Conservation (phyloP, 306 rosid genomes). For the Vigna trinervia region DNA sequence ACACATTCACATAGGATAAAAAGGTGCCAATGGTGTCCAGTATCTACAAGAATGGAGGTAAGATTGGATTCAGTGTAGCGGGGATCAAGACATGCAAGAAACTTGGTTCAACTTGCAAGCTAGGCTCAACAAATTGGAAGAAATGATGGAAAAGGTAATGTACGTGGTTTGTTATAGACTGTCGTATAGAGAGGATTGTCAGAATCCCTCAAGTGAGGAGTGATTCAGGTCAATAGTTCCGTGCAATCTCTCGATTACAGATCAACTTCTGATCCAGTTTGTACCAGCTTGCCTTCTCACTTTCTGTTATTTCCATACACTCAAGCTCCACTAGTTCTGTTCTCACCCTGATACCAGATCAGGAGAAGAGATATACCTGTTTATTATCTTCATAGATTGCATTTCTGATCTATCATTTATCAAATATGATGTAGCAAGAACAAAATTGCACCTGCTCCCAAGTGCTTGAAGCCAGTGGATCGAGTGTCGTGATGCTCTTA, state of each 20-base stretch:
- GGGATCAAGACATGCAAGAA: not conserved
- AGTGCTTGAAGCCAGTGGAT: constrained; percentile 87
- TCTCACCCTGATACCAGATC: not conserved
- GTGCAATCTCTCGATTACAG: not conserved
- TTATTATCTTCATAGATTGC: not conserved
- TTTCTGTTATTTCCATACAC: not conserved
- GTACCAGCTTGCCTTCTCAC: not conserved
- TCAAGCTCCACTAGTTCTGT: not conserved
- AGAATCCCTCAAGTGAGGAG: not conserved
- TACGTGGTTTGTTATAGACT: not conserved
- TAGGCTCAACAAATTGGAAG: not conserved
- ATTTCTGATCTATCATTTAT: constrained; percentile 19
- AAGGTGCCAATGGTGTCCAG: not conserved
- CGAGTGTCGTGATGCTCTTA: constrained; percentile 58
- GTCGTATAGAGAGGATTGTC: not conserved
- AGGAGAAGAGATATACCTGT: not conserved
- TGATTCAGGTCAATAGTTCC: not conserved
- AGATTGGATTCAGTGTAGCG: not conserved
- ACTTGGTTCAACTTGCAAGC: not conserved
- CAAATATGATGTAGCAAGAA: constrained; percentile 31
- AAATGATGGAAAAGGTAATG: not conserved
- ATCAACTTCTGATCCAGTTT: not conserved
- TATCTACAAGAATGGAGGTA: not conserved
- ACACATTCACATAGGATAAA: not conserved
- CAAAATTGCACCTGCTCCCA: constrained; percentile 75